Evolutionary conservation across 805 yeast species (phyloP).

Genomic region (Pichia gijzeniarum): DNA sequence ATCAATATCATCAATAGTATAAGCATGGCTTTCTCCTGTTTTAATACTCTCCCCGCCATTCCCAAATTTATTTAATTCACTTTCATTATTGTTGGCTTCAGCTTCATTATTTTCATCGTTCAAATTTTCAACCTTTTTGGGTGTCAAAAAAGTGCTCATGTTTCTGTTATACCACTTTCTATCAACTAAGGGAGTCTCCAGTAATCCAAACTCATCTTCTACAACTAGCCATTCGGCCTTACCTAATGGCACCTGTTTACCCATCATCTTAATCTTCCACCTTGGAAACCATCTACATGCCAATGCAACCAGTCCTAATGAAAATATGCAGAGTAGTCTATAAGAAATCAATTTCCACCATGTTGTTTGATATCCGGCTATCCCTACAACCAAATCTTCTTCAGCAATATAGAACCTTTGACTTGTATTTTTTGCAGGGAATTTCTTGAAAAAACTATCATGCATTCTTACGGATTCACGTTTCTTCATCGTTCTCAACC

Average conservation of each 20-base stretch:
- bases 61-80: neutral
- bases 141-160: constrained; percentile 56
- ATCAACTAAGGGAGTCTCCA: constrained; percentile 50
- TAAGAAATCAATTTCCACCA: constrained; percentile 41
- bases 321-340: constrained; percentile 44
- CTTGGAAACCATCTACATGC: constrained; percentile 82
- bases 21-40: constrained; percentile 16
- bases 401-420: constrained; percentile 93
- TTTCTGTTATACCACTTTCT: constrained; percentile 64
- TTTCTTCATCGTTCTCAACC: constrained; percentile 12
- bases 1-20: constrained; percentile 36
- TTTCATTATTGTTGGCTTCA: constrained; percentile 12
- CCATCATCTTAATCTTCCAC: constrained; percentile 60
- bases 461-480: constrained; percentile 30
- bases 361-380: constrained; percentile 77
- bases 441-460: constrained; percentile 37
- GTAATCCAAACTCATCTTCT: constrained; percentile 90
- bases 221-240: constrained; percentile 88
- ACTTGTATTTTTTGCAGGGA: constrained; percentile 38
- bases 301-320: constrained; percentile 71
- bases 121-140: constrained; percentile 15
- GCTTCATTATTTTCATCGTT: constrained; percentile 10
- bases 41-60: neutral
- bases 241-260: constrained; percentile 62
- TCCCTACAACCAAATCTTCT: constrained; percentile 90